Base-by-base conservation (phyloP, 352 stramenopile species). In the Phytophthora chlamydospora region DNA sequence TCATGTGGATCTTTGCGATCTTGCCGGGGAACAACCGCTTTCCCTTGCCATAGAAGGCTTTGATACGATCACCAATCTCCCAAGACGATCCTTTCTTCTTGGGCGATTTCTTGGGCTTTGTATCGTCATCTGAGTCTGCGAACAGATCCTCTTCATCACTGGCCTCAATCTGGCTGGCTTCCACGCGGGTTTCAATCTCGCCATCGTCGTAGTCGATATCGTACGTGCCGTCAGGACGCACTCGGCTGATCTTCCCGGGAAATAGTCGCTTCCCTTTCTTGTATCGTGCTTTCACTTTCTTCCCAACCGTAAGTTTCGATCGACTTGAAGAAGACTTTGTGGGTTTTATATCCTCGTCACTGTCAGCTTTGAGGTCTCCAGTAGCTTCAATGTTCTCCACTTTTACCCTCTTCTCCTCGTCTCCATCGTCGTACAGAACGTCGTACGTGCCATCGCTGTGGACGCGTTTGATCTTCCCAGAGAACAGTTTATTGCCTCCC, bases 151-250 rank as follows among this genome's bases (percentile, higher is more conserved):
- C 76, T 33, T 74, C 72, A 50, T 89, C 42, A 11, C n/a, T 49
- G 2, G 44, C 41, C 50, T 58, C 49, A 6, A 63, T 66, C 27
- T 51, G 45, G 19, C 33, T 58, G n/a, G 35, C 31, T 24, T 62
- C 54, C 31, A 92, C 83, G 12, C 74, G 75, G 4, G 52, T 70
- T 56, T 94, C 85, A 2, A 71, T 48, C 51, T 92, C 83, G 7
- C 83, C 81, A 48, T 92, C 85, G 51, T 91, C 80, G 51, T 94
- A 94, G 13, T 60, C 41, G 39, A 94, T 66, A 57, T 92, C 81
- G 38, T 73, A 88, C 24, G 80, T 73, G 34, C 75, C 71, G 33
- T 92, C 78, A 6, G 70, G 58, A 29, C 76, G 66, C 32, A 83
- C 75, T 16, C 71, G 62, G 16, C 53, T 61, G 56, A 94, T 85